Evolutionary conservation across 2,329 filamentous ascomycete genomes (phyloP).

Genomic region (Cladobotryum mycophilum): DNA sequence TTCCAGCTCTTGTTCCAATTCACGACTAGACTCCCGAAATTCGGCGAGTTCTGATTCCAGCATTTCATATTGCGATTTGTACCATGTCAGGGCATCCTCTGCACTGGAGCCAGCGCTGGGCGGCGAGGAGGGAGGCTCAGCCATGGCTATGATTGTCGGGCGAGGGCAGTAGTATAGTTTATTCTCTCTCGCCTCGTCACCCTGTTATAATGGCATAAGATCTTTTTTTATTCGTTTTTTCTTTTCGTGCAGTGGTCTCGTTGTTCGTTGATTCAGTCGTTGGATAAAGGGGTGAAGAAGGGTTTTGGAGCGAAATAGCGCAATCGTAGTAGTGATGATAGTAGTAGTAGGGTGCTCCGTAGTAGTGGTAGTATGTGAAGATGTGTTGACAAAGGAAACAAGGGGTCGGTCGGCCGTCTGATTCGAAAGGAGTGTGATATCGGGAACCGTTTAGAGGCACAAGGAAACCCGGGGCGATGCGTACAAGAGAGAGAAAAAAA

Average conservation of each 20-base stretch:
- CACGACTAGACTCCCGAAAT: conserved; percentile 88
- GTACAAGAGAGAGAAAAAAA: neutral
- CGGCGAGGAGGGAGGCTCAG: conserved; percentile 57
- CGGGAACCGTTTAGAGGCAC: conserved; percentile 1
- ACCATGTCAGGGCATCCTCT: conserved; percentile 82
- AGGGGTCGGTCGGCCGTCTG: neutral
- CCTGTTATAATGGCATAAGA: too few relatives aligned
- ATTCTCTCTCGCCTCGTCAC: neutral
- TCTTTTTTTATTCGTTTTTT: too few relatives aligned
- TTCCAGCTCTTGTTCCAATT: conserved; percentile 89
- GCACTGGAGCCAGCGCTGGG: conserved; percentile 47
- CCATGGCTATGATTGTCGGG: conserved; percentile 34
- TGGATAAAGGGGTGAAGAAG: neutral
- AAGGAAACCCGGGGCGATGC: neutral
- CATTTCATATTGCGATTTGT: conserved; percentile 92
- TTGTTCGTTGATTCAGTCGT: neutral
- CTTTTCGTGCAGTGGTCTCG: neutral
- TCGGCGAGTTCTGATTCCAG: conserved; percentile 87
- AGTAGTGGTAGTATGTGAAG: neutral
- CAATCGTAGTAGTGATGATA: neutral
- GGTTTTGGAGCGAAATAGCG: neutral
- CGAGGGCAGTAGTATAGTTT: neutral
- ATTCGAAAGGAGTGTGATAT: conserved; percentile 8
- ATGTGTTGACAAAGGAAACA: neutral
- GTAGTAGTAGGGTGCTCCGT: neutral